Evolutionary conservation across 257 asterid genomes (phyloP), one percentile per base, ranked within the genome.

Genomic region (Rauvolfia tetraphylla): DNA sequence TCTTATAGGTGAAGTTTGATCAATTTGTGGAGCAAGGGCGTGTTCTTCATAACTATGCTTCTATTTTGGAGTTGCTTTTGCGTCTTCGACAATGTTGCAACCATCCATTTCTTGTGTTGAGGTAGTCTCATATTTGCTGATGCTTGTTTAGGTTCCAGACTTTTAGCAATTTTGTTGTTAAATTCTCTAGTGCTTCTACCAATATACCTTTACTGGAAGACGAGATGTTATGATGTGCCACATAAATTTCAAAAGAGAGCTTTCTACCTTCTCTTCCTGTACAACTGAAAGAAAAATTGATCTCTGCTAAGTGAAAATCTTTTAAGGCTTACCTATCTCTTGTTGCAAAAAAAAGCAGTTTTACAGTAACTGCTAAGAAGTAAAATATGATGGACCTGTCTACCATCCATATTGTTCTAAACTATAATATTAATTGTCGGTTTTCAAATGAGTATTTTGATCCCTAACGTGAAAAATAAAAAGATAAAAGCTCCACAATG

Each of bases 41-140:
- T 79, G 96, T 92, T 83, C 98, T 95, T 79, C 99, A 92, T 76
- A 95, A 95, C 85, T 95, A 92, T 76, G 99, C 99, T 85, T 95
- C 99, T 68, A 95, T 95, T 68, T 77, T 95, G 89, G 99, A 95
- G 84, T 86, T 95, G 82, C 98, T 95, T 65, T 87, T 95, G 80
- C 98, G 99, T 29, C 99, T 95, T 87, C 98, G 99, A 77, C 99
- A 95, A 84, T 95, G 99, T 81, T 95, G 99, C 85, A 97, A 95
- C 81, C 99, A 95, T 75, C 99, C 99, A 62, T 95, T 89, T 88
- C 97, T 95, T 81, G 99, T 95, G 68, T 84, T 92, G 96, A 95
- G 98, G 98, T 94, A 76, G 77, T 83, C 71, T 72, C 78, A 58
- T n/a, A 49, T 72, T 69, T 42, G 31, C 72, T 49, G 41, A 68